phyloP scores from a whole-genome alignment of 2,329 filamentous ascomycete genomes.

The Colletotrichum horii region DNA sequence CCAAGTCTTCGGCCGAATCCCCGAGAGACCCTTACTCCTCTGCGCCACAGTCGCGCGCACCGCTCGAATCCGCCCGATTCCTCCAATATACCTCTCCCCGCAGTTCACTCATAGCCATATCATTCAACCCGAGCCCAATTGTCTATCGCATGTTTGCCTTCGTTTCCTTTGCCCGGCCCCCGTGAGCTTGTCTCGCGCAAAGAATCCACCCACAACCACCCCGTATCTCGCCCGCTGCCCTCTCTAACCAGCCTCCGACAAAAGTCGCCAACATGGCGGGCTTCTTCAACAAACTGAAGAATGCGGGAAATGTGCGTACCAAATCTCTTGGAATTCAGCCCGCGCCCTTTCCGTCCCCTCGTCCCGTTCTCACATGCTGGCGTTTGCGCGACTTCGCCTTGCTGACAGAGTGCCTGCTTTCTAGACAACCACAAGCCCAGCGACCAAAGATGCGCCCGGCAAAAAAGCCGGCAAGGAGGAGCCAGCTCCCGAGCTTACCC shows the following conservation, averaged over 20 bases:
- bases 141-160: conserved; percentile 12
- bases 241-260: conserved; percentile 4
- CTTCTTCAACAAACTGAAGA: conserved; percentile 66
- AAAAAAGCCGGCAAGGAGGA: conserved; percentile 67
- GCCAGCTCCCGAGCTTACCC: conserved; percentile 62
- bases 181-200: conserved; percentile 38
- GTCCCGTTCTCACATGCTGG: neutral
- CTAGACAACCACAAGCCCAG: conserved; percentile 48
- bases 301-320: conserved; percentile 56
- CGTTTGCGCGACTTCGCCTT: conserved; percentile 6
- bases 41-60: conserved; percentile 12
- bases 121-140: conserved; percentile 3
- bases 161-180: conserved; percentile 13
- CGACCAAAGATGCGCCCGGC: conserved; percentile 50
- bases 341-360: neutral
- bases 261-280: conserved; percentile 51
- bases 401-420: conserved; percentile 30
- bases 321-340: neutral
- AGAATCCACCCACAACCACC: conserved; percentile 26
- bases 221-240: neutral
- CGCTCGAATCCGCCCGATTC: neutral
- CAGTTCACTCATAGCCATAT: neutral
- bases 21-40: conserved; percentile 17
- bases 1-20: conserved; percentile 14
- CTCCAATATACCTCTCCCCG: conserved; percentile 5